These are phyloP conservation scores for Pseudocohnilembus persalinus DNA, from an alignment of 169 alveolate genomes.

Conservation along the genomic window DNA sequence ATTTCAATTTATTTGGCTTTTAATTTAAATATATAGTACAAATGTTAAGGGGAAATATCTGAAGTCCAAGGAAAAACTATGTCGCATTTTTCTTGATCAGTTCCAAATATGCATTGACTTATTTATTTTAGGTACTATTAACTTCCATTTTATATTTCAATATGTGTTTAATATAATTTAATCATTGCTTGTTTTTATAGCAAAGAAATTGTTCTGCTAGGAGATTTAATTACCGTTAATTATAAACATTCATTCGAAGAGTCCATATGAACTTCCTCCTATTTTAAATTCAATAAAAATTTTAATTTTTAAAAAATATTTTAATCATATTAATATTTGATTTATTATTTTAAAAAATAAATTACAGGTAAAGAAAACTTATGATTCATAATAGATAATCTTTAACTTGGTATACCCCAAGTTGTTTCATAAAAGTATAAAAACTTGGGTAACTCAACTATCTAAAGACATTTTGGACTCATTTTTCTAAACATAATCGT, in stretches of 20 bases:
- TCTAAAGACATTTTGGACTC: not conserved
- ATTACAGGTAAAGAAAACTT: not conserved
- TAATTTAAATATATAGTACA: not conserved
- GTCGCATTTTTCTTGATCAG: not conserved
- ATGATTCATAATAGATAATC: not conserved
- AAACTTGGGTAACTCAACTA: not conserved
- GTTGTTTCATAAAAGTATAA: not conserved
- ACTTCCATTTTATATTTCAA: not conserved
- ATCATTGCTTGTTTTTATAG: not conserved
- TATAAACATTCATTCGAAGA: not conserved
- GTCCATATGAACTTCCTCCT: not conserved
- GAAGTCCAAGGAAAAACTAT: not conserved
- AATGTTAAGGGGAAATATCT: not conserved
- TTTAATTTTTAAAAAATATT: no score
- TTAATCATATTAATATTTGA: no score
- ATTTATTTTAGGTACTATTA: no score
- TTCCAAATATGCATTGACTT: not conserved
- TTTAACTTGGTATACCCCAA: not conserved
- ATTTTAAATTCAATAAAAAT: not conserved
- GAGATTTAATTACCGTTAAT: not conserved
- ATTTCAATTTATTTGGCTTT: no score
- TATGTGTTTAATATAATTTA: no score
- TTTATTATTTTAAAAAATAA: no score
- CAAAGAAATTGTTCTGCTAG: not conserved
- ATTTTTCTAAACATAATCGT: not conserved